Conservation (phyloP, 495 filamentous ascomycete species). For the Acidiella bohemica region DNA sequence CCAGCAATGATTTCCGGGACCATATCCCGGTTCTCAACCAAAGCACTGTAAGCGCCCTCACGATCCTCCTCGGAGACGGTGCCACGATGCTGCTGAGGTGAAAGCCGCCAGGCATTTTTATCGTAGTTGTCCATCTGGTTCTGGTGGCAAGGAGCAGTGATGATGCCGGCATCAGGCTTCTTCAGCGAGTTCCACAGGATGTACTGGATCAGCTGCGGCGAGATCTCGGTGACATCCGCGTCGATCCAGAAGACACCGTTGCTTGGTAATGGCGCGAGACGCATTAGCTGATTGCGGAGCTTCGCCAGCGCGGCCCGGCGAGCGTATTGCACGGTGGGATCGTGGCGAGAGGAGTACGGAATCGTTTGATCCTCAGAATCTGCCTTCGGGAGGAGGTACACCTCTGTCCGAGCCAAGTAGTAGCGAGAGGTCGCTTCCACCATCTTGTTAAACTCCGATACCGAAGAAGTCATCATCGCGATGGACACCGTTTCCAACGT, state of each 20-base stretch:
- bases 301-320: conserved; percentile 1
- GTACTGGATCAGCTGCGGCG: not conserved
- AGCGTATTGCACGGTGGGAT: conserved; percentile 4
- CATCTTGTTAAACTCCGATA: not conserved
- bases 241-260: conserved; percentile 8
- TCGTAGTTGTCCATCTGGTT: conserved; percentile 14
- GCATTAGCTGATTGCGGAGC: conserved; percentile 9
- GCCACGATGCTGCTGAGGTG: not conserved
- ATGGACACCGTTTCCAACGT: conserved; percentile 1
- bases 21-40: conserved; percentile 1
- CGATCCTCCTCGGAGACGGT: not conserved
- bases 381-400: not conserved
- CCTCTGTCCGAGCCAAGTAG: not conserved
- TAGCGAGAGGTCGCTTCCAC: not conserved
- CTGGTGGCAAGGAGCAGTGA: conserved; percentile 9
- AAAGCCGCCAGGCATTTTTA: conserved; percentile 11
- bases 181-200: not conserved
- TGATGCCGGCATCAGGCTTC: conserved; percentile 3
- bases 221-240: conserved; percentile 8
- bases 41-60: not conserved
- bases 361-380: too few relatives aligned
- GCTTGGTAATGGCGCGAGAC: not conserved
- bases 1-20: conserved; percentile 3
- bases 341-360: conserved; percentile 4
- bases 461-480: conserved; percentile 1